Evolutionary conservation across 139 green algal species (phyloP), one percentile per base, ranked within the genome.

Genomic region (Marvania coccoides): DNA sequence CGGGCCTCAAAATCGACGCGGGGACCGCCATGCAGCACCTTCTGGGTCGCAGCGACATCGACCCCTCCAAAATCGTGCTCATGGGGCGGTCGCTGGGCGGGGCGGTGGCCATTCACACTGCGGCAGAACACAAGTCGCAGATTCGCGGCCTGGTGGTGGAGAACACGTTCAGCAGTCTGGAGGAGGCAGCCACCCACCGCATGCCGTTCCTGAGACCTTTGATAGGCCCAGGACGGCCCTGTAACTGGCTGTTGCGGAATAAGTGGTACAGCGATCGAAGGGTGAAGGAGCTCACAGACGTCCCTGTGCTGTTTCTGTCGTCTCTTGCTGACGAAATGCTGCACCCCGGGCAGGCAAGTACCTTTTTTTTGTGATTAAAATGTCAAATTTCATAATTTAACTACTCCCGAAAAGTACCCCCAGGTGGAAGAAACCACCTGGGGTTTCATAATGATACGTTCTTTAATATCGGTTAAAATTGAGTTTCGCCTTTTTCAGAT

Each of bases 231-330:
- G 71, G 79, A n/a, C 73, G 69, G 53, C 48, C 33, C 10, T 65
- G 31, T 65, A 97, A 97, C 74, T 93, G 77, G 26, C 71, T 97
- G 39, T 76, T 97, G 12, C 82, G 87, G 48, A 95, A 92, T 65
- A 90, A 88, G 72, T 97, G 91, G 91, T 30, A 65, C 33, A 97
- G 81, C 59, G 33, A 76, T 3, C 31, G 71, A 23, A 47, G 65
- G 3, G 80, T 96, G 2, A 3, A 42, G 7, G 47, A 65, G 10
- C 63, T 92, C 15, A 69, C 51, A 4, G 10, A 71, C 46, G 23
- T 82, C 47, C 87, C 85, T 2, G 46, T 91, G 47, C 74, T 93
- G 14, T 74, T 96, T 47, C 58, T 94, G 40, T 85, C 85, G 5
- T 89, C 88, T 0, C 45, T 77, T 10, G 56, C 23, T 15, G 63